A percentile compares a stretch with the other conserved stretches of the same genome.
Evolutionary conservation across 2,329 filamentous ascomycete genomes (phyloP).

Genomic region (Scytalidium lignicola): DNA sequence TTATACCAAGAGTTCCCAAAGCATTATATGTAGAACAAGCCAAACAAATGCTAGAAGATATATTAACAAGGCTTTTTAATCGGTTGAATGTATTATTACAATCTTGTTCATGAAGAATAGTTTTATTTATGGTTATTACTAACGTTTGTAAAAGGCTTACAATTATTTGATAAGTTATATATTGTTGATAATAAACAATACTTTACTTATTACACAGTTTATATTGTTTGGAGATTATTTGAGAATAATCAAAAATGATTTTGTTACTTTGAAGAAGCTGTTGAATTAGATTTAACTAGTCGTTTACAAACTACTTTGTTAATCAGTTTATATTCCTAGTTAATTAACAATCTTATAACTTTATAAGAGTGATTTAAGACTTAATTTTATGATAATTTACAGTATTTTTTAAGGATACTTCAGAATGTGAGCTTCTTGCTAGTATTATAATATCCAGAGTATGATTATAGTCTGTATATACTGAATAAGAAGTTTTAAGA

Average conservation of each 20-base stretch:
- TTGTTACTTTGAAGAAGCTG: no score
- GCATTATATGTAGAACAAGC: conserved; percentile 3
- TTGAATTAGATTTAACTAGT: background rate
- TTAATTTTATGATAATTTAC: conserved; percentile 1
- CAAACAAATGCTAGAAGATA: background rate
- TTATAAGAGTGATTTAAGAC: background rate
- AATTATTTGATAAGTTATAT: no score
- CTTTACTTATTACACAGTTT: no score
- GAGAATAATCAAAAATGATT: conserved; percentile 16
- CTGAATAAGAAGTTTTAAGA: background rate
- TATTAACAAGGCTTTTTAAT: no score
- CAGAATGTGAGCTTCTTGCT: background rate
- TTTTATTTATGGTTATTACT: no score
- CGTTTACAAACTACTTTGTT: conserved; percentile 3
- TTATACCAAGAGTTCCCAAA: conserved; percentile 5
- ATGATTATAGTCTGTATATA: conserved; percentile 2
- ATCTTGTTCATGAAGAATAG: no score
- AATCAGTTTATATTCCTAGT: no score
- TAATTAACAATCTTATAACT: no score
- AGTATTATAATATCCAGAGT: background rate
- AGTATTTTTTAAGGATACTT: background rate
- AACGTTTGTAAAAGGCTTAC: no score
- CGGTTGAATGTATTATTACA: no score
- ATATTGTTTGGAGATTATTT: conserved; percentile 9
- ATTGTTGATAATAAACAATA: no score